phyloP scores from a whole-genome alignment of 768 basidiomycete genomes.

The Tulasnella sp. region DNA sequence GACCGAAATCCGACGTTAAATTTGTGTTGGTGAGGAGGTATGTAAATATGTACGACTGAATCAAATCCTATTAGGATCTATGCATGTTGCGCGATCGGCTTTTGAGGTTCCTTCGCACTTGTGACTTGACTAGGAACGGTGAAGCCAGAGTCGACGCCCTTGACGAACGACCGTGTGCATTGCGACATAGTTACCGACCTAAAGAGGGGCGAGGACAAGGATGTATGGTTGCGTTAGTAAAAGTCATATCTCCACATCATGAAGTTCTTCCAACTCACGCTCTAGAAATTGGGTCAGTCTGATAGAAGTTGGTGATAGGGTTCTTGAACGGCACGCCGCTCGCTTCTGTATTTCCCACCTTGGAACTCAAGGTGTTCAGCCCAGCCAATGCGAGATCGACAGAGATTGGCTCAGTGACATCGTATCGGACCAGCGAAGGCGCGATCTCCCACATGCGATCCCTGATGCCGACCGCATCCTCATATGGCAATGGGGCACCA shows the following conservation, averaged over 20 bases:
- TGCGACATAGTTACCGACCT: conserved; percentile 96
- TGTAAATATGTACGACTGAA: too few relatives aligned
- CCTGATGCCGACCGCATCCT: conserved; percentile 69
- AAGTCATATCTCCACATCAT: not conserved
- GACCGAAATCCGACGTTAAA: too few relatives aligned
- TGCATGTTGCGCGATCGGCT: too few relatives aligned
- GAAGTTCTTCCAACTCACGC: conserved; percentile 46
- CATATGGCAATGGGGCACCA: conserved; percentile 76
- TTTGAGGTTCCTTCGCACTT: too few relatives aligned
- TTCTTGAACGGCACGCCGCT: conserved; percentile 56
- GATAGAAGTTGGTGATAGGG: conserved; percentile 88
- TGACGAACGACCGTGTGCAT: conserved; percentile 78
- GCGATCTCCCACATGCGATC: conserved; percentile 97
- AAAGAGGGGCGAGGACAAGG: not conserved
- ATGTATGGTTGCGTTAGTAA: conserved; percentile 3
- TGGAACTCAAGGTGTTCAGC: conserved; percentile 44
- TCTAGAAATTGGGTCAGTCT: conserved; percentile 90
- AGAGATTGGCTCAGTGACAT: conserved; percentile 67
- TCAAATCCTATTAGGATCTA: too few relatives aligned
- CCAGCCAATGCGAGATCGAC: conserved; percentile 60
- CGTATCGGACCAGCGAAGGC: conserved; percentile 80
- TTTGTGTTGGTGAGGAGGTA: too few relatives aligned
- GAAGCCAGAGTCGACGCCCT: conserved; percentile 55
- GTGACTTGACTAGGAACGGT: conserved; percentile 27
- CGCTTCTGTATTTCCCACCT: conserved; percentile 45